Percentiles rank a stretch among this genome's conserved stretches.
Evolutionary conservation across 2,329 filamentous ascomycete genomes (phyloP).

Genomic region (Teratosphaeriaceae sp.): DNA sequence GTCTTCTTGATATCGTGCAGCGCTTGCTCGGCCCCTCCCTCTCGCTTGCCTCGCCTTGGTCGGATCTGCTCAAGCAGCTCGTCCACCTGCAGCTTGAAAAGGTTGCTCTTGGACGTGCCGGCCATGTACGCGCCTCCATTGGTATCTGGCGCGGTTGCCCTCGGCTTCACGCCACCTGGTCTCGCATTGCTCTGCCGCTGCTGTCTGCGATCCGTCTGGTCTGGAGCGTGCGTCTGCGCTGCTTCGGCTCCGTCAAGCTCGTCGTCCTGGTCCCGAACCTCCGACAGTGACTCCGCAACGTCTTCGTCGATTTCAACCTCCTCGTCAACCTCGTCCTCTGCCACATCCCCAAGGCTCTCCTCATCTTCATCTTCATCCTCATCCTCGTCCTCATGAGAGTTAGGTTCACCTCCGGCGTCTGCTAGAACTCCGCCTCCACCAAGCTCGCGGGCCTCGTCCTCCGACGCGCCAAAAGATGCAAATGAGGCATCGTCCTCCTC

Average conservation of each 20-base stretch:
- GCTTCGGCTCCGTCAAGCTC: no score
- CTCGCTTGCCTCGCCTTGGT: conserved; percentile 52
- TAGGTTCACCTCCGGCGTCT: no score
- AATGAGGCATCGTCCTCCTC: conserved; percentile 26
- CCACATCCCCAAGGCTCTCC: no score
- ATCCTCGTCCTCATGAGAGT: no score
- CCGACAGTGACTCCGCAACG: no score
- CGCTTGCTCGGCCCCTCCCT: conserved; percentile 46
- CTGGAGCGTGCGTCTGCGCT: no score
- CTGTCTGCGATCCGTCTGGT: no score
- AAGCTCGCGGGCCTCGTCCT: conserved; percentile 4
- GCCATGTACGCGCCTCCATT: conserved; percentile 38
- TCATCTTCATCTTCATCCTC: no score
- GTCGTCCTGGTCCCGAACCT: no score
- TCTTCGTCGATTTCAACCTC: no score
- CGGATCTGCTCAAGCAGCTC: conserved; percentile 54
- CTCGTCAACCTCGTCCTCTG: conserved; percentile 6
- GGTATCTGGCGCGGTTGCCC: conserved; percentile 10
- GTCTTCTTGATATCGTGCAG: conserved; percentile 49
- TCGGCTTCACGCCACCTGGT: conserved; percentile 4
- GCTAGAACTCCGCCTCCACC: no score
- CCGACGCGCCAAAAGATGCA: conserved; percentile 25
- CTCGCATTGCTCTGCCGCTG: conserved; percentile 6
- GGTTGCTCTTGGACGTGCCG: conserved; percentile 57
- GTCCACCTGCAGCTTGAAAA: conserved; percentile 62